Base-by-base conservation (phyloP, 768 basidiomycete species). In the Suillus cothurnatus region DNA sequence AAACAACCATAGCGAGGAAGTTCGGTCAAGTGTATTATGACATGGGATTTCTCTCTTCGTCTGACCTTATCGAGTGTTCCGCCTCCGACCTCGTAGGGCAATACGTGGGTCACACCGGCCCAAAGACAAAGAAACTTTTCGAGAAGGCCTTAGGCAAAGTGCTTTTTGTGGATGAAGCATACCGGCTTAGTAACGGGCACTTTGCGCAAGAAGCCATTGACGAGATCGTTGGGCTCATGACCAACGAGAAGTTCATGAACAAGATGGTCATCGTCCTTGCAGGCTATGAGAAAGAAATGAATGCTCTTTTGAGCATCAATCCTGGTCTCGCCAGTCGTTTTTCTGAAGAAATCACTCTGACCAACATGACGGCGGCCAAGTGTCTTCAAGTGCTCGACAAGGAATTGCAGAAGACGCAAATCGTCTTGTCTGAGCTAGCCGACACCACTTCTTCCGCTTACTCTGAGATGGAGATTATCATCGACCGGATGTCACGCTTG, bases 161-260 rank as follows among this genome's bases (percentile, higher is more conserved):
- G 4, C 79, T 91, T 0, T 91, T 91, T 76, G 80, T 91, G 61
- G 90, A 91, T 62, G 90, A 91, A 66, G 90, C 90, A 0, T 91
- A 91, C 68, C 79, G 88, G 31, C 79, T 91, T 15, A 73, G 80
- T 9, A 80, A 88, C 56, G 89, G 88, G 0, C 84, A 78, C 0
- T 91, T 89, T 67, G 87, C 88, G 1, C 81, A 88, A 71, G 90
- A 91, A 72, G 90, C 90, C 8, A 82, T 89, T 36, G 90, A 91
- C 71, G 90, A 91, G 68, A 72, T 91, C 32, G 90, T 91, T 11
- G 84, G 83, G 8, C 71, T 87, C 1, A 78, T 91, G 64, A 91
- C 90, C 0, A 79, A 87, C 50, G 82, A 86, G 2, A 77, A 73
- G 49, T 91, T 82, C 77, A 81, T 81, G 67, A 78, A 80, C 23